Base-by-base conservation (phyloP, 306 rosid genomes). In the Sesbania bispinosa region DNA sequence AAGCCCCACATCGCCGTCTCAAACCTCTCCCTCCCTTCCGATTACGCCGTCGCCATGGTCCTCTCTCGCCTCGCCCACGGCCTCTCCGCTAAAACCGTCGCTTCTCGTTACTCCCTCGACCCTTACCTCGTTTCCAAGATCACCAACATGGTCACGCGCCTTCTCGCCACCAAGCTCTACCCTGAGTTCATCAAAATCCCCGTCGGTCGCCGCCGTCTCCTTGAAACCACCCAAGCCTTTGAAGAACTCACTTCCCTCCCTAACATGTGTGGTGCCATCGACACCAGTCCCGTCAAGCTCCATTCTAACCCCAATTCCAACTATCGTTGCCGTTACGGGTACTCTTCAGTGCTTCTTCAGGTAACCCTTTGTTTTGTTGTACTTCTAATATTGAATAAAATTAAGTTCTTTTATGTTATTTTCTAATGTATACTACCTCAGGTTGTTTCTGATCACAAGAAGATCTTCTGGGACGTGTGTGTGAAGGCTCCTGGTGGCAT, bases 71-170 rank as follows among this genome's bases (percentile, higher is more conserved):
- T 94, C 67, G 67, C 92, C 51, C 97, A 94, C 59, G 98, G 97
- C 43, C 80, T 87, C 67, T 84, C 96, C 15, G 90, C 97, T 0
- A 79, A 79, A 74, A 81, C 92, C 66, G 63, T 89, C 7, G 96
- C 96, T 3, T 7, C 86, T 0, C 90, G 95, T 11, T 90, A 90
- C 83, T 87, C 95, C 24, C 94, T 94, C 3, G 98, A 94, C n/a
- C 97, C 97, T n/a, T 94, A 87, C 63, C 89, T 90, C 10, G 84
- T 90, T 39, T 84, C 98, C 69, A 94, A 90, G 77, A 94, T 94
- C 75, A 94, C 98, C 64, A 94, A 94, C 85, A 90, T 94, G 98
- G 92, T 89, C 67, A 94, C 97, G 19, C 92, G 97, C 51, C 94
- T 90, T 7, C 83, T 94, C 3, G 94, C 97, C 7, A 94, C 98